Base-by-base conservation (phyloP, 495 filamentous ascomycete species). In the Penicillium odoratum region DNA sequence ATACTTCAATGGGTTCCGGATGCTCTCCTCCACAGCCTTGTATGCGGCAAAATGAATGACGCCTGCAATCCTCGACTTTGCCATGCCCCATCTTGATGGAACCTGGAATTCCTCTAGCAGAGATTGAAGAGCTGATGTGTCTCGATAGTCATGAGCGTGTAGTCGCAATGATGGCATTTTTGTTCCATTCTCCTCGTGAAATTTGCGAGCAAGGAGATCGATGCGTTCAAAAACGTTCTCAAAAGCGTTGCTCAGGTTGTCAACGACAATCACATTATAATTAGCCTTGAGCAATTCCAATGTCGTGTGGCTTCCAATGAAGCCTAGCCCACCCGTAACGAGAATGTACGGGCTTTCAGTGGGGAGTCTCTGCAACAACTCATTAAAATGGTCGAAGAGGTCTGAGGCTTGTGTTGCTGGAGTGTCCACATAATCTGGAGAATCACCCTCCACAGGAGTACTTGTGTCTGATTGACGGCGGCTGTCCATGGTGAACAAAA, bases 41-140 rank as follows among this genome's bases (percentile, higher is more conserved):
- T 81, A 81, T 9, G 83, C 84, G 13, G 84, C 85, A 61, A 87
- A 87, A 53, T 88, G 85, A 55, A 88, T 84, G 26, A 87, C 84
- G 7, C 83, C 83, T 1, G 73, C 64, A 51, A 87, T 88, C 8
- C 71, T 75, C 5, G 82, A 85, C 60, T 71, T 75, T n/a, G 72
- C 60, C 55, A 65, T 38, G 34, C 71, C 72, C 78, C 74, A 70
- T 57, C 66, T 51, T 18, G 70, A 70, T 16, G 65, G 51, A 10
- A 72, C 34, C 16, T 61, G 65, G 52, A 78, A 74, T 40, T 76
- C 74, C 10, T 76, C 61, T 10, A 82, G 70, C 6, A 79, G 64
- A n/a, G 63, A 48, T 31, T 60, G 64, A 18, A 82, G 74, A 34
- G 75, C 68, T 48, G 68, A 58, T 33, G 70, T 75, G 51, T 83